Evolutionary conservation across 2,329 filamentous ascomycete genomes (phyloP).

Genomic region (Sporothrix humicola): DNA sequence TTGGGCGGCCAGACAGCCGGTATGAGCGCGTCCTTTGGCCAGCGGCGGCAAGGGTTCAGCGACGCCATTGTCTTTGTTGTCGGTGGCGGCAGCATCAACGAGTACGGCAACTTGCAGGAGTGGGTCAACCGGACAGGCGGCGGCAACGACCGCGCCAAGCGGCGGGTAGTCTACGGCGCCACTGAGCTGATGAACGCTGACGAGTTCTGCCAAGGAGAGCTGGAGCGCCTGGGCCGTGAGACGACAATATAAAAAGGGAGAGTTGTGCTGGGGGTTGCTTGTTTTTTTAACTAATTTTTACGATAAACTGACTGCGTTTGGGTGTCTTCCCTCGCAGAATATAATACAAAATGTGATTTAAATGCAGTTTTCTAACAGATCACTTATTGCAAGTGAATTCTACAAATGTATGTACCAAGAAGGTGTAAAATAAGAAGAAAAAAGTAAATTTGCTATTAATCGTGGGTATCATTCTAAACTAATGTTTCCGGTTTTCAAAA

Average conservation of each 20-base stretch:
- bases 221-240: constrained; percentile 67
- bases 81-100: constrained; percentile 96
- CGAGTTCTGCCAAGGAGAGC: constrained; percentile 68
- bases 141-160: constrained; percentile 62
- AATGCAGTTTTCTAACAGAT: not conserved
- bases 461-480: no score
- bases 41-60: constrained; percentile 84
- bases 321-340: not conserved
- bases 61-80: constrained; percentile 95
- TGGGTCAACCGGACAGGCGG: constrained; percentile 81
- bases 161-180: constrained; percentile 91
- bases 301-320: not conserved
- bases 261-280: not conserved
- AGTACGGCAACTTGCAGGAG: constrained; percentile 96
- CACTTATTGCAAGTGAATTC: not conserved
- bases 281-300: not conserved
- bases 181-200: constrained; percentile 78
- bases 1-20: constrained; percentile 60
- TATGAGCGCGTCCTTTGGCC: constrained; percentile 84
- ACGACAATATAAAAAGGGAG: constrained; percentile 42
- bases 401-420: no score
- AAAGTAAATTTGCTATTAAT: no score
- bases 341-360: constrained; percentile 9
- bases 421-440: no score
- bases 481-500: no score